phyloP scores from a whole-genome alignment of 148 eudicot species.

The Camellia japonica region DNA sequence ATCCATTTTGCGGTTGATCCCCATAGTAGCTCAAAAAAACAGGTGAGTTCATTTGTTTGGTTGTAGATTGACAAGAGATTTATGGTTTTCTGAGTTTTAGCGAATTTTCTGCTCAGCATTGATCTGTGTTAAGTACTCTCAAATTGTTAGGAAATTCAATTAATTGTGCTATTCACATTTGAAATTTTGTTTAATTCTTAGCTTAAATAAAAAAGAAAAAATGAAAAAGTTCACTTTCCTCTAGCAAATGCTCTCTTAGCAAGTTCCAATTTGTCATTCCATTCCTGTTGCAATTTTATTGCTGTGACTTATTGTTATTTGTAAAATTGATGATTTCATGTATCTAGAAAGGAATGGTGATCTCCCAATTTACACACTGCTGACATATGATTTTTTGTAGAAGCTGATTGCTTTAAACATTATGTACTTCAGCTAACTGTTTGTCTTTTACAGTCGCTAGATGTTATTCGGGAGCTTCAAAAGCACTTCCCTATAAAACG shows the following conservation, averaged over 20 bases:
- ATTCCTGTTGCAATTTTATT: neutral
- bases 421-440: too few relatives aligned
- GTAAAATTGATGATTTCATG: neutral
- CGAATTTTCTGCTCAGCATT: neutral
- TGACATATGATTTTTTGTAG: too few relatives aligned
- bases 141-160: neutral
- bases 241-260: too few relatives aligned
- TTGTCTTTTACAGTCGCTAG: too few relatives aligned
- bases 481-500: slow-evolving; percentile 69
- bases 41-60: slow-evolving; percentile 36
- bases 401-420: too few relatives aligned
- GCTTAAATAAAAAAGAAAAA: too few relatives aligned
- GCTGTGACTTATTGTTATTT: neutral
- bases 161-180: neutral
- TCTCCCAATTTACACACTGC: neutral
- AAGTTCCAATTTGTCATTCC: neutral
- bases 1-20: slow-evolving; percentile 96
- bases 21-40: slow-evolving; percentile 83
- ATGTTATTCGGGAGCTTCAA: too few relatives aligned
- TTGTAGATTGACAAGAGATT: neutral
- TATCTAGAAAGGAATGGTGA: neutral
- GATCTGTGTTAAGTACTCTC: neutral
- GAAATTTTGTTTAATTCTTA: neutral
- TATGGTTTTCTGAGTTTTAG: neutral
- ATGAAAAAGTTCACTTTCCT: neutral